Conservation (phyloP, 1,284 basidiomycete genomes). For the Apiotrichum veenhuisii region DNA sequence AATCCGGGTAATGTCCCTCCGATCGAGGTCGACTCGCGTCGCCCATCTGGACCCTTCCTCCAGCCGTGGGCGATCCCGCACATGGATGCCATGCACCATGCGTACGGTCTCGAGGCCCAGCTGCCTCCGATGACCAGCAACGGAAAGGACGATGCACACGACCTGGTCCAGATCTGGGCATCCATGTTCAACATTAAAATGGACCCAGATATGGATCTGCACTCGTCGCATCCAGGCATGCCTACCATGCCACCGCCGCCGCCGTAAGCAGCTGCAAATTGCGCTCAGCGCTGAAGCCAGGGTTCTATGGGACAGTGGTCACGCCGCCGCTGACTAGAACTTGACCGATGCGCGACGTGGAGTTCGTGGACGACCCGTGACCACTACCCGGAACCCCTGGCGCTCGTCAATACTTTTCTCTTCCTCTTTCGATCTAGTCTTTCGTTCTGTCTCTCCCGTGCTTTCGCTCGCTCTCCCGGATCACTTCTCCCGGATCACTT, state of each 20-base stretch:
- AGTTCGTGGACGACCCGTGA: background rate
- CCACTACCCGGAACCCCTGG: no score
- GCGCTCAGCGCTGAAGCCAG: background rate
- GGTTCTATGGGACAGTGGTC: background rate
- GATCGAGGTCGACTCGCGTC: slow-evolving; percentile 2
- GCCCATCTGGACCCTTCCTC: slow-evolving; percentile 15
- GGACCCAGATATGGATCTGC: slow-evolving; percentile 17
- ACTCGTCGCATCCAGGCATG: background rate
- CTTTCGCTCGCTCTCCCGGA: no score
- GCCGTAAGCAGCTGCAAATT: background rate
- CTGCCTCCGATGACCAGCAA: slow-evolving; percentile 27
- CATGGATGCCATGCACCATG: background rate
- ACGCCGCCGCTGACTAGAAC: no score
- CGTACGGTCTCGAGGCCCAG: slow-evolving; percentile 7
- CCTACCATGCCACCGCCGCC: background rate
- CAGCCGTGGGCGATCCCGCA: slow-evolving; percentile 18
- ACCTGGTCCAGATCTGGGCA: slow-evolving; percentile 37
- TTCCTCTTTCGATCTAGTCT: no score
- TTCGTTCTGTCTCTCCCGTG: no score
- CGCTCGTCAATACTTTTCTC: no score
- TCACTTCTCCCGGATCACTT: no score
- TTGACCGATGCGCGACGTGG: background rate
- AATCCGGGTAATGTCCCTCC: background rate
- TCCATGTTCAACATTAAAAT: slow-evolving; percentile 46
- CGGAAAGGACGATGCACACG: slow-evolving; percentile 1